Conservation (phyloP, 2,329 filamentous ascomycete species). For the Emericellopsis cladophorae region DNA sequence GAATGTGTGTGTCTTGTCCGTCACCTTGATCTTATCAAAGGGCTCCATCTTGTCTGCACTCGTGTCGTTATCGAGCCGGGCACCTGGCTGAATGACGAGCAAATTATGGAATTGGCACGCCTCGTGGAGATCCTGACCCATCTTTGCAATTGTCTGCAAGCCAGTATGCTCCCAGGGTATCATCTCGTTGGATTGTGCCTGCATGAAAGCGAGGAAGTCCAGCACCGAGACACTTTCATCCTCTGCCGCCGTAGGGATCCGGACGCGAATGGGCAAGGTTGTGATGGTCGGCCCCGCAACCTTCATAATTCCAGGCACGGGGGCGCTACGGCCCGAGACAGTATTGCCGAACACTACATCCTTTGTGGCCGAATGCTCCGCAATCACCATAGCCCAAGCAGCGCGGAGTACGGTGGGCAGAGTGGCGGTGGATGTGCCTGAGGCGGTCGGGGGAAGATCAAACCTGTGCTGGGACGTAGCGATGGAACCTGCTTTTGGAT, state of each 20-base stretch:
- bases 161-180: neutral
- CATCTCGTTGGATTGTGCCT: neutral
- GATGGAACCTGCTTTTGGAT: no score
- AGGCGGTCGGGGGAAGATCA: no score
- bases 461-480: no score
- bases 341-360: conserved; percentile 14
- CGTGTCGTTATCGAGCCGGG: no score
- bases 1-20: no score
- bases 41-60: no score
- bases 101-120: no score
- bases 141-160: no score
- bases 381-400: conserved; percentile 13
- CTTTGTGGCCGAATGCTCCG: conserved; percentile 6
- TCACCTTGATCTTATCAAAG: no score
- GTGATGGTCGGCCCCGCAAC: conserved; percentile 16
- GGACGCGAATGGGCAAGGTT: conserved; percentile 12
- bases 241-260: neutral
- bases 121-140: no score
- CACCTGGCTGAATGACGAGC: no score
- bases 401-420: conserved; percentile 10
- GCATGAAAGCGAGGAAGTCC: neutral
- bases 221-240: no score
- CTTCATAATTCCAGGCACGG: conserved; percentile 10
- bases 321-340: conserved; percentile 13
- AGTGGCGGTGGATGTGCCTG: conserved; percentile 2